Percentiles rank a stretch among this genome's conserved stretches.
Evolutionary conservation across 2,329 filamentous ascomycete genomes (phyloP).

Genomic region (Cytospora paraplurivora): DNA sequence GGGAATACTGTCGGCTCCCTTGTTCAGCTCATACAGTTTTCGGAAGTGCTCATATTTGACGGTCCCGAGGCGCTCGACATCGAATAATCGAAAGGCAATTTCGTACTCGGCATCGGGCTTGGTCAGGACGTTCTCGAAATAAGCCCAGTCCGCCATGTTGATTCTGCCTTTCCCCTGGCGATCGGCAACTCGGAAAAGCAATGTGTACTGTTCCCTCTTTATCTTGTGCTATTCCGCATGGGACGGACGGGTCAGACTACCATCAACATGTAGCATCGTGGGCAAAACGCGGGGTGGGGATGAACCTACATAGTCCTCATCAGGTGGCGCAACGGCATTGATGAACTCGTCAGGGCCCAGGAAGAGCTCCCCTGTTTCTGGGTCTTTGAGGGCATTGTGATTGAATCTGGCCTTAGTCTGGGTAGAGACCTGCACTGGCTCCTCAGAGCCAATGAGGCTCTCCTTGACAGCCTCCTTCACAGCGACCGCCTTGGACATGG

Average conservation of each 20-base stretch:
- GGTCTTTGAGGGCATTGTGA: slow-evolving; percentile 74
- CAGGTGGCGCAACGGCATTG: slow-evolving; percentile 80
- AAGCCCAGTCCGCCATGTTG: slow-evolving; percentile 81
- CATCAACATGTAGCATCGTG: background rate
- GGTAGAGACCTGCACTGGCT: slow-evolving; percentile 65
- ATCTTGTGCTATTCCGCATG: slow-evolving; percentile 79
- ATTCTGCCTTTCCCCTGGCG: slow-evolving; percentile 72
- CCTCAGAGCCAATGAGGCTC: slow-evolving; percentile 67
- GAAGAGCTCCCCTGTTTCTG: slow-evolving; percentile 72
- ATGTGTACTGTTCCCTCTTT: slow-evolving; percentile 89
- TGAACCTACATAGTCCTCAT: slow-evolving; percentile 85
- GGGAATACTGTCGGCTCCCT: slow-evolving; percentile 79
- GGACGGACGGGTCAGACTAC: slow-evolving; percentile 17
- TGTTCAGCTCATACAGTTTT: slow-evolving; percentile 83
- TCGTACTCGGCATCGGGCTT: slow-evolving; percentile 99
- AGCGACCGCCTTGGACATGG: slow-evolving; percentile 48
- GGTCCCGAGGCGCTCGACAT: slow-evolving; percentile 77
- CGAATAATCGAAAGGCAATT: slow-evolving; percentile 96
- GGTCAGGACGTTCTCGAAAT: slow-evolving; percentile 88
- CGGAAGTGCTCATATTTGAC: slow-evolving; percentile 92
- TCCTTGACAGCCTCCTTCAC: slow-evolving; percentile 78
- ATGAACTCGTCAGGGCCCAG: slow-evolving; percentile 89
- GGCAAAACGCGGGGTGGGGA: slow-evolving; percentile 15
- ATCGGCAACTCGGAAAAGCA: slow-evolving; percentile 92
- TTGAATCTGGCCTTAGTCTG: slow-evolving; percentile 77